Conservation (phyloP, 441 rosid species). For the Adansonia rubrostipa region DNA sequence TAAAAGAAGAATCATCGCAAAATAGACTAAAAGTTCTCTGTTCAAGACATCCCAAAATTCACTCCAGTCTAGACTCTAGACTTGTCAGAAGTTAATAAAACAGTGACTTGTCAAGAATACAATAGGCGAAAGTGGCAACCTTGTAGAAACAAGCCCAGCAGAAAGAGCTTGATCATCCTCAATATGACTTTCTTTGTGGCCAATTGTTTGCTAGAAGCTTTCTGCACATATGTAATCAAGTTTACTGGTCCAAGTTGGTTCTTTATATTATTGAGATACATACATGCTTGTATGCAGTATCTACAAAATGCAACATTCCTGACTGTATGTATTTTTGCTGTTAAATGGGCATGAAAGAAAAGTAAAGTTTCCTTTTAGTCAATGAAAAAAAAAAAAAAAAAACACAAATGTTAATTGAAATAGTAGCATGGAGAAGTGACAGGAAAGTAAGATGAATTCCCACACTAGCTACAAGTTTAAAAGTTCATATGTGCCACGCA, state of each 20-base stretch:
- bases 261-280: not conserved
- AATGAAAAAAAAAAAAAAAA: not conserved
- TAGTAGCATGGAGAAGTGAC: not conserved
- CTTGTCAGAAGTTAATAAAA: not conserved
- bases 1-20: not conserved
- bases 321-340: not conserved
- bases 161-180: conserved; percentile 53
- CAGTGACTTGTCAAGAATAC: not conserved
- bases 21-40: not conserved
- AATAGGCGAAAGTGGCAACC: conserved; percentile 36
- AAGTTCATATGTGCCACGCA: not conserved
- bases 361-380: not conserved
- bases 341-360: not conserved
- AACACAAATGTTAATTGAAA: not conserved
- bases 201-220: conserved; percentile 45
- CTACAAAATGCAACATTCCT: not conserved
- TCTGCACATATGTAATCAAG: conserved; percentile 40
- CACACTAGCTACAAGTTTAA: not conserved
- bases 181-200: conserved; percentile 54
- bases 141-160: conserved; percentile 61
- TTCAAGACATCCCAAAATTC: not conserved
- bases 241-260: not conserved
- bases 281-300: not conserved
- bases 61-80: conserved; percentile 10
- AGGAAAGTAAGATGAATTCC: not conserved